phyloP scores from a whole-genome alignment of 1,284 basidiomycete genomes.

The Naganishia sp. region DNA sequence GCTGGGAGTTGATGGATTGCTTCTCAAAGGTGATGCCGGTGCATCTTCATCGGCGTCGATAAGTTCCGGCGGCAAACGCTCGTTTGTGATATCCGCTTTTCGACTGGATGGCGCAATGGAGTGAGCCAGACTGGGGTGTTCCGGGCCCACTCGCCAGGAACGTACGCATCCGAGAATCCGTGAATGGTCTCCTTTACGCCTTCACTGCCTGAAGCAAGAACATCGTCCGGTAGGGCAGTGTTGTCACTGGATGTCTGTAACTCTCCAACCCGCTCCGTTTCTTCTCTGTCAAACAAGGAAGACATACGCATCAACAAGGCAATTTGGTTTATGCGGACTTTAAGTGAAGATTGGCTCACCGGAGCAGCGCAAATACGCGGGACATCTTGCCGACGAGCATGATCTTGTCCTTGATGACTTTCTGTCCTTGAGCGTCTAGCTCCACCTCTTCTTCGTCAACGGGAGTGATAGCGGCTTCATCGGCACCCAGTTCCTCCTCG shows the following conservation, averaged over 20 bases:
- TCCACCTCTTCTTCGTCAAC: slow-evolving; percentile 52
- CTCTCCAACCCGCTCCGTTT: slow-evolving; percentile 95
- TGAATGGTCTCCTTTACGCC: slow-evolving; percentile 94
- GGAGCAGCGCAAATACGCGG: slow-evolving; percentile 89
- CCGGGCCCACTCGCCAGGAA: slow-evolving; percentile 39
- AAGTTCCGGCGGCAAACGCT: slow-evolving; percentile 90
- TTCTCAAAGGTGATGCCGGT: slow-evolving; percentile 55
- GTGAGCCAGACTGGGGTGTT: background rate
- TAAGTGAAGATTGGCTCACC: slow-evolving; percentile 60
- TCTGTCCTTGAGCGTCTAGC: slow-evolving; percentile 70
- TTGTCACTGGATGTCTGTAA: slow-evolving; percentile 86
- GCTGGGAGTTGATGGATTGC: slow-evolving; percentile 33
- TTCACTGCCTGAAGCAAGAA: slow-evolving; percentile 84
- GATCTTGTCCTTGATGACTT: slow-evolving; percentile 96
- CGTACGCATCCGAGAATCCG: slow-evolving; percentile 92
- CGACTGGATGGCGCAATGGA: slow-evolving; percentile 59
- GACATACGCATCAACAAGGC: background rate
- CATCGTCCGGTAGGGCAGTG: slow-evolving; percentile 77
- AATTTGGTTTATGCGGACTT: background rate
- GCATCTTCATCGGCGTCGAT: slow-evolving; percentile 66
- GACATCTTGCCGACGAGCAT: slow-evolving; percentile 96
- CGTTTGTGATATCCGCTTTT: slow-evolving; percentile 98
- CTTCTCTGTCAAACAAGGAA: slow-evolving; percentile 66
- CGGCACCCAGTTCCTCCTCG: slow-evolving; percentile 58
- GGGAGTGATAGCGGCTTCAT: slow-evolving; percentile 45